Evolutionary conservation across 768 basidiomycete species (phyloP), one percentile per base, ranked within the genome.

Genomic region (Lentinula sp.): DNA sequence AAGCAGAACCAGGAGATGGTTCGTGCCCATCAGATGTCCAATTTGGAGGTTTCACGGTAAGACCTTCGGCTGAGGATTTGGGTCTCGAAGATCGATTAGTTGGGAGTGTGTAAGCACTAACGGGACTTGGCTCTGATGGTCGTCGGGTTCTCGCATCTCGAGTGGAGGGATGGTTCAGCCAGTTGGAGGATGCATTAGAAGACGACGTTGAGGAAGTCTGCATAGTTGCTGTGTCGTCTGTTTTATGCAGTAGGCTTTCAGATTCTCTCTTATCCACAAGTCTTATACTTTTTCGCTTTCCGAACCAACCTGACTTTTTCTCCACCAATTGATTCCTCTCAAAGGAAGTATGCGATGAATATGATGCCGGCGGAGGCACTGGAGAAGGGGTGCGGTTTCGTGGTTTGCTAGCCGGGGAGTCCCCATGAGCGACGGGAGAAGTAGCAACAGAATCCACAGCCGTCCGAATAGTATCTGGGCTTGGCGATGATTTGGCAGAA

Each of bases 261-360:
- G 50, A 62, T 39, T 65, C 64, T 43, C 60, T 46, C 59, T 77
- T 76, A 23, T 80, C 73, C 13, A 68, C 69, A 34, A 74, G 40
- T 55, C 73, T 72, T 61, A 81, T 68, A 65, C 80, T 84, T 70
- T 80, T 84, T 56, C 82, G 76, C 68, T 80, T 81, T 34, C 69
- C 45, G 65, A 84, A 84, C 84, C 84, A 86, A 3, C 67, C 63
- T 40, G 76, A 75, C 15, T 74, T 64, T 64, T 79, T 80, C 59
- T 75, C 76, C 46, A 75, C 77, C 13, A 76, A 65, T 65, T 80
- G 76, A 66, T 75, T 76, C 69, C 72, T 69, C 45, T 66, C 62
- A 43, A 16, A 23, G 60, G 57, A 48, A 48, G 18, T 48, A 23
- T 48, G 46, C 7, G 46, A 15, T 67, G 63, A 62, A 64, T 60